phyloP scores from a whole-genome alignment of 192 early-diverging fungal species.

The Entophlyctis helioformis region DNA sequence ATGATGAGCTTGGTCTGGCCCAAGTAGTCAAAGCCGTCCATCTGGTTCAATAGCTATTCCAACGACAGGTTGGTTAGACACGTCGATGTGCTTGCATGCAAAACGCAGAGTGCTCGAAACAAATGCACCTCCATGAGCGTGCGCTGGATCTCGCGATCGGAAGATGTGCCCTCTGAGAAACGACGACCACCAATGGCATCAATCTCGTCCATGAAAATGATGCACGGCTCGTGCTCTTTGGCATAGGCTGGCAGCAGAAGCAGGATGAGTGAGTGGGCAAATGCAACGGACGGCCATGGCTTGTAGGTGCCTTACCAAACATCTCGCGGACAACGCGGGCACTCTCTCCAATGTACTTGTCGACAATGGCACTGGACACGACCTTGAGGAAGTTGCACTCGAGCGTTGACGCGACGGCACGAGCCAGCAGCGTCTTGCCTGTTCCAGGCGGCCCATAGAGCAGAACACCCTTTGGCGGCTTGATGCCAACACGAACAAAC shows the following conservation, averaged over 20 bases:
- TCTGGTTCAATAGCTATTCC: slow-evolving; percentile 80
- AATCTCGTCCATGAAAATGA: slow-evolving; percentile 99
- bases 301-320: slow-evolving; percentile 62
- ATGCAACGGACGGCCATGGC: neutral
- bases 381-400: slow-evolving; percentile 99
- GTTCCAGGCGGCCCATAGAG: slow-evolving; percentile 96
- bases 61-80: neutral
- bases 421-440: slow-evolving; percentile 92
- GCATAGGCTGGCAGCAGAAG: slow-evolving; percentile 58
- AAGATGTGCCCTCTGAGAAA: slow-evolving; percentile 97
- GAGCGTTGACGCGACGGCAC: slow-evolving; percentile 92
- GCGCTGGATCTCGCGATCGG: slow-evolving; percentile 99
- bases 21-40: slow-evolving; percentile 99
- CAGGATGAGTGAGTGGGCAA: neutral
- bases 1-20: slow-evolving; percentile 99
- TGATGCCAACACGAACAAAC: slow-evolving; percentile 94
- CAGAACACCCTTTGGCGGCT: slow-evolving; percentile 96
- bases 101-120: neutral
- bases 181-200: slow-evolving; percentile 98
- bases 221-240: slow-evolving; percentile 97
- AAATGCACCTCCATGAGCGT: slow-evolving; percentile 84
- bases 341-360: slow-evolving; percentile 99
- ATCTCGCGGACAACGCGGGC: slow-evolving; percentile 95
- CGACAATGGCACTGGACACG: slow-evolving; percentile 96
- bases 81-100: too few species aligned